Percentiles rank a stretch among this genome's conserved stretches.
These are phyloP conservation scores for Xylaria polymorpha DNA, from an alignment of 2,329 filamentous ascomycete species.

Conservation along the genomic window DNA sequence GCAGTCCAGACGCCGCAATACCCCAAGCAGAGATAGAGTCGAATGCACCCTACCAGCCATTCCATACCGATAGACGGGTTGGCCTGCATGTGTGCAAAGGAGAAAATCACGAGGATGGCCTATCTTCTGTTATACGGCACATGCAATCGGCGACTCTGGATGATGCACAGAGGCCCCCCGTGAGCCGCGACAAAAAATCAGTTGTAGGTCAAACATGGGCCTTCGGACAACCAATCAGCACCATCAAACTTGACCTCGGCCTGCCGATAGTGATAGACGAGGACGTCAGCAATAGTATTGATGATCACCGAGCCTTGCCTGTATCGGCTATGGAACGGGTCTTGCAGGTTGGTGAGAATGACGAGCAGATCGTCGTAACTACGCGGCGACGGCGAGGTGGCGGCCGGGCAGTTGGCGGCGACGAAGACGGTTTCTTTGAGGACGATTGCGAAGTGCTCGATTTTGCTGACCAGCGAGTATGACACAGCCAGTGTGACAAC, in stretches of 20 bases:
- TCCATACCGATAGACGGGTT: constrained; percentile 90
- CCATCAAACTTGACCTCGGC: constrained; percentile 65
- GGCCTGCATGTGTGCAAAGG: constrained; percentile 74
- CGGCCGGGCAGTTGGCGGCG: constrained; percentile 60
- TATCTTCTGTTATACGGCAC: constrained; percentile 54
- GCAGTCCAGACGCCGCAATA: constrained; percentile 71
- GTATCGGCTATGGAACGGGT: constrained; percentile 73
- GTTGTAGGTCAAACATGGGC: constrained; percentile 60
- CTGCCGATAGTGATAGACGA: constrained; percentile 61
- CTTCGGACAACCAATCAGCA: constrained; percentile 67
- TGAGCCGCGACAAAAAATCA: constrained; percentile 40
- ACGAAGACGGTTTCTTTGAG: constrained; percentile 87
- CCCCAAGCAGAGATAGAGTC: constrained; percentile 91
- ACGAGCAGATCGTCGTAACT: constrained; percentile 84
- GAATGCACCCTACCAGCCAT: constrained; percentile 93
- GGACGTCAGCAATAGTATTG: constrained; percentile 61
- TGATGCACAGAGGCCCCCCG: constrained; percentile 55
- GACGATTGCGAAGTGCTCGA: constrained; percentile 93
- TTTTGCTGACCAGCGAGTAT: constrained; percentile 79
- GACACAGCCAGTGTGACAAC: constrained; percentile 42
- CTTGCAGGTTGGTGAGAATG: constrained; percentile 68
- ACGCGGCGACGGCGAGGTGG: constrained; percentile 76
- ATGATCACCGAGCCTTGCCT: constrained; percentile 69
- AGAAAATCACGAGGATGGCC: constrained; percentile 41
- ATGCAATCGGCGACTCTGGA: constrained; percentile 58